These are phyloP conservation scores for Hypomontagnella submonticulosa DNA, from an alignment of 495 filamentous ascomycete species.

Conservation along the genomic window DNA sequence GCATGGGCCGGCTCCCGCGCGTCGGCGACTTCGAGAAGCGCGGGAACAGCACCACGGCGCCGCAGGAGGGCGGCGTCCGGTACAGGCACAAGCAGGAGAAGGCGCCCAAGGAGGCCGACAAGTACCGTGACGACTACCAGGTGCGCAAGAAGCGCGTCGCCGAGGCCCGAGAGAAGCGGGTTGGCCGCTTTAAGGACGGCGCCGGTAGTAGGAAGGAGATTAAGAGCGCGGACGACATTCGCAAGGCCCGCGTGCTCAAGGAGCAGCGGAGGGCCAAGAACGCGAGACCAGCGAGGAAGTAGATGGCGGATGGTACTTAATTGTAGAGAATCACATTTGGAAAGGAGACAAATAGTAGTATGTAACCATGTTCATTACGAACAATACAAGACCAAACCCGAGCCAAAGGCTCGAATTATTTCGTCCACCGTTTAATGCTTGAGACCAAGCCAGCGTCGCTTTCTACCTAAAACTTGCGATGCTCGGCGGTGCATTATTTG, in stretches of 20 bases:
- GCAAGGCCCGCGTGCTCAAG: slow-evolving; percentile 78
- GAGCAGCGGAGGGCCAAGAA: slow-evolving; percentile 88
- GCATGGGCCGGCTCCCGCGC: slow-evolving; percentile 77
- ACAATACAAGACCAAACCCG: slow-evolving; percentile 5
- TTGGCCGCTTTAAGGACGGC: slow-evolving; percentile 75
- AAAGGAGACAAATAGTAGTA: slow-evolving; percentile 18
- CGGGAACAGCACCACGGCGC: slow-evolving; percentile 54
- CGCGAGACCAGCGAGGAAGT: slow-evolving; percentile 79
- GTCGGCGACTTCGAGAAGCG: slow-evolving; percentile 81
- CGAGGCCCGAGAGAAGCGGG: slow-evolving; percentile 85
- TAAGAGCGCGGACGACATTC: slow-evolving; percentile 82
- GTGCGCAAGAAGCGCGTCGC: slow-evolving; percentile 88
- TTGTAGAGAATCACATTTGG: too few relatives aligned
- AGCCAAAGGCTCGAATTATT: slow-evolving; percentile 15
- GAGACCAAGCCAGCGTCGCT: slow-evolving; percentile 28
- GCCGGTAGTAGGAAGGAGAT: slow-evolving; percentile 77
- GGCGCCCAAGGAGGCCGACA: slow-evolving; percentile 93
- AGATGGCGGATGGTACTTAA: neutral
- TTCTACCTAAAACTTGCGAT: slow-evolving; percentile 30
- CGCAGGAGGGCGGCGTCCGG: slow-evolving; percentile 52
- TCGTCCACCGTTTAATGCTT: slow-evolving; percentile 42
- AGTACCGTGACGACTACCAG: slow-evolving; percentile 87
- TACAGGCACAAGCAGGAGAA: slow-evolving; percentile 85
- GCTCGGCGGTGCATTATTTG: slow-evolving; percentile 43
- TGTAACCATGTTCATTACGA: slow-evolving; percentile 25